Conservation (phyloP, 2,329 filamentous ascomycete species). For the Ophioceras dolichostomum region DNA sequence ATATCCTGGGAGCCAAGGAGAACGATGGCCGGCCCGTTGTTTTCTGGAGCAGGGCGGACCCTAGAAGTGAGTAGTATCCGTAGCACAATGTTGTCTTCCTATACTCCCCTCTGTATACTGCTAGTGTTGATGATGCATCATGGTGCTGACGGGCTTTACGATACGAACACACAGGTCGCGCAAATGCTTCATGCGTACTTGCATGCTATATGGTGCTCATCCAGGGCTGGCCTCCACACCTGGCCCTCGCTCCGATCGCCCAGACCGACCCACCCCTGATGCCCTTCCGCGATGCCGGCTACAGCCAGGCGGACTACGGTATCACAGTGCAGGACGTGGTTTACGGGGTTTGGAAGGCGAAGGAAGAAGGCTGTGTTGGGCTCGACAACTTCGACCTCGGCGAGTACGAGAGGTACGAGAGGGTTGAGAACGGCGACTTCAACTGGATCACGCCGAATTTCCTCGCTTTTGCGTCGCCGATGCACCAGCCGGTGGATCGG, state of each 20-base stretch:
- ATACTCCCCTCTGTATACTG: too few relatives aligned
- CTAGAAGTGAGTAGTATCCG: constrained; percentile 63
- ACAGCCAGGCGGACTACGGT: constrained; percentile 95
- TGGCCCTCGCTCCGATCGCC: constrained; percentile 88
- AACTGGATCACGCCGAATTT: constrained; percentile 98
- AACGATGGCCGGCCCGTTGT: constrained; percentile 86
- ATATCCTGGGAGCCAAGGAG: constrained; percentile 81
- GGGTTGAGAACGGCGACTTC: constrained; percentile 97
- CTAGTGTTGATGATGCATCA: too few relatives aligned
- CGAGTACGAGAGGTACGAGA: constrained; percentile 91
- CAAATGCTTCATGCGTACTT: constrained; percentile 87
- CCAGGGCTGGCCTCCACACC: constrained; percentile 92
- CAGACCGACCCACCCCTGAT: constrained; percentile 96
- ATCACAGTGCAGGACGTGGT: constrained; percentile 95
- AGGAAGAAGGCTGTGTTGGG: constrained; percentile 85
- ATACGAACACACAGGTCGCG: constrained; percentile 70
- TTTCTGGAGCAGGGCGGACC: constrained; percentile 89
- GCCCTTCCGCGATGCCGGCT: constrained; percentile 96
- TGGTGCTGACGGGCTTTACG: too few relatives aligned
- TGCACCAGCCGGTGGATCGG: constrained; percentile 63
- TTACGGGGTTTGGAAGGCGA: constrained; percentile 97
- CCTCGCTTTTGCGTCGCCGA: constrained; percentile 90
- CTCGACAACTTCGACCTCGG: constrained; percentile 91
- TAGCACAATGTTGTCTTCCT: too few relatives aligned
- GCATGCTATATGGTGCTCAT: constrained; percentile 99